Evolutionary conservation across 371 early-diverging fungal genomes (phyloP).

Genomic region (Syncephalastrum sp.): DNA sequence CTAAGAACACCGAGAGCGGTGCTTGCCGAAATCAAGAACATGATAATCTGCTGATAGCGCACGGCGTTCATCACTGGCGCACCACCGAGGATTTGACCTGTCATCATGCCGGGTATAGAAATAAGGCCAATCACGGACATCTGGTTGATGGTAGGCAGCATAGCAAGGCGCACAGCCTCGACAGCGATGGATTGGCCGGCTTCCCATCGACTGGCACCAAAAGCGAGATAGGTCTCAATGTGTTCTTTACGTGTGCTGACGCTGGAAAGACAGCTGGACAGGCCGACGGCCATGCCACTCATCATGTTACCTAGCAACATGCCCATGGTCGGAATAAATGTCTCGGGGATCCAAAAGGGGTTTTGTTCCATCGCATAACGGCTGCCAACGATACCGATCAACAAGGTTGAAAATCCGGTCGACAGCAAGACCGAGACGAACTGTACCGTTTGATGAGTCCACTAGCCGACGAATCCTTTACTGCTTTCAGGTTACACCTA

Average conservation of each 20-base stretch:
- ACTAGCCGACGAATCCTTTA: neutral
- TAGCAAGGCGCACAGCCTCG: slow-evolving; percentile 74
- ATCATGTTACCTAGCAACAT: slow-evolving; percentile 85
- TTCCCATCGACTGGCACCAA: slow-evolving; percentile 89
- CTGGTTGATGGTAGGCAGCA: slow-evolving; percentile 82
- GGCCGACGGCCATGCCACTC: slow-evolving; percentile 81
- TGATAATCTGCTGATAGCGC: slow-evolving; percentile 78
- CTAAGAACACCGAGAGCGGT: slow-evolving; percentile 65
- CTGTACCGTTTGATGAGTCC: slow-evolving; percentile 13
- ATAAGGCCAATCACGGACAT: slow-evolving; percentile 88
- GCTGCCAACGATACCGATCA: slow-evolving; percentile 63
- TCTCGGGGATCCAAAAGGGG: slow-evolving; percentile 73
- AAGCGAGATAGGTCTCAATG: slow-evolving; percentile 65
- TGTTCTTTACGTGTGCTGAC: slow-evolving; percentile 66
- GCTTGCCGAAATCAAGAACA: slow-evolving; percentile 79
- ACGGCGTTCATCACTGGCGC: slow-evolving; percentile 81
- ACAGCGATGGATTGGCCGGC: slow-evolving; percentile 71
- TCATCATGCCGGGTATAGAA: slow-evolving; percentile 93
- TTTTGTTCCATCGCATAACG: slow-evolving; percentile 72
- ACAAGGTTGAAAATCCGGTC: slow-evolving; percentile 45
- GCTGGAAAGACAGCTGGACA: slow-evolving; percentile 56
- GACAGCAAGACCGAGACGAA: slow-evolving; percentile 51
- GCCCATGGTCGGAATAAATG: slow-evolving; percentile 88
- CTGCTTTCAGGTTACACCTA: slow-evolving; percentile 18
- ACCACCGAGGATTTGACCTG: slow-evolving; percentile 87